A percentile compares a stretch with the other conserved stretches of the same genome.
Evolutionary conservation across 1,139 yeast species (phyloP).

Genomic region (Kurtzmaniella natalensis): DNA sequence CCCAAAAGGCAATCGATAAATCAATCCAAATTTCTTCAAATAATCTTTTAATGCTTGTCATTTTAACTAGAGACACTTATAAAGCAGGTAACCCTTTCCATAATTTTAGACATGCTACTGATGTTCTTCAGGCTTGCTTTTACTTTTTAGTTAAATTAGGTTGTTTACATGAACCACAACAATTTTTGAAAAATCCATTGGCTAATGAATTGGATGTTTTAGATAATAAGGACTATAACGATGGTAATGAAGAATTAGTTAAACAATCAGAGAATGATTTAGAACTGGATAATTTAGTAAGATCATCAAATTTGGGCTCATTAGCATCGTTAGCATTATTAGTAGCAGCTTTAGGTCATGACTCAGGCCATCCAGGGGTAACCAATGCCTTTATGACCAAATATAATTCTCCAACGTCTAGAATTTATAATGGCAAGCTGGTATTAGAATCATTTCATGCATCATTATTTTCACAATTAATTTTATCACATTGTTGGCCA

Average conservation of each 20-base stretch:
- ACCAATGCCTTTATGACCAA: constrained; percentile 70
- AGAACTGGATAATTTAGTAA: not conserved
- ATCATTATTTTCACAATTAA: constrained; percentile 56
- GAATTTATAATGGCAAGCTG: constrained; percentile 58
- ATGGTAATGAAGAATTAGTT: not conserved
- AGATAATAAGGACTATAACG: not conserved
- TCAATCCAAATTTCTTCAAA: constrained; percentile 26
- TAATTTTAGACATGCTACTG: constrained; percentile 93
- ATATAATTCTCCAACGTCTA: constrained; percentile 63
- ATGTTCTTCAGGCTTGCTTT: constrained; percentile 88
- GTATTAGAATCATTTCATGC: constrained; percentile 83
- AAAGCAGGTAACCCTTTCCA: constrained; percentile 87
- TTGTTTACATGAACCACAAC: constrained; percentile 41
- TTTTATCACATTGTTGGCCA: constrained; percentile 67
- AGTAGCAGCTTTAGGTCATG: constrained; percentile 90
- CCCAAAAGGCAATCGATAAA: constrained; percentile 19
- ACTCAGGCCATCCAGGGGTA: constrained; percentile 94
- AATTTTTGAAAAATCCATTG: constrained; percentile 28
- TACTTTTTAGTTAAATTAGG: constrained; percentile 51
- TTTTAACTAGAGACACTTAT: constrained; percentile 70
- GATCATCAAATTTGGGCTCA: constrained; percentile 34
- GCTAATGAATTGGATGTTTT: not conserved
- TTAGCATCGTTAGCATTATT: constrained; percentile 56
- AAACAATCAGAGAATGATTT: not conserved
- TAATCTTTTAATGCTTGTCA: constrained; percentile 53